phyloP scores from a whole-genome alignment of 2,329 filamentous ascomycete genomes.

The Geosmithia putterillii region DNA sequence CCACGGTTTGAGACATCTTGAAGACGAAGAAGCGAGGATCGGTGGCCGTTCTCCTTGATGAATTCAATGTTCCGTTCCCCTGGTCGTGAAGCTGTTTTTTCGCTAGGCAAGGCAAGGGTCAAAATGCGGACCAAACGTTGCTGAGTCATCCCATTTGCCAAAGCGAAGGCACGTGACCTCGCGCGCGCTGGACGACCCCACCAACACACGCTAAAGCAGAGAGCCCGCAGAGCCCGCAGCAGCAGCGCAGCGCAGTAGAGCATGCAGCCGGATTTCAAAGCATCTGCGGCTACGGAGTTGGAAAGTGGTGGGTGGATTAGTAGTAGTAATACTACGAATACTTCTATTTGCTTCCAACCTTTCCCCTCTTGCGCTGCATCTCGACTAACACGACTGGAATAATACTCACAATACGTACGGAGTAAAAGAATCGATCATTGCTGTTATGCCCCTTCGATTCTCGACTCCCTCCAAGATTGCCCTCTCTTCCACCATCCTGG shows the following conservation, averaged over 20 bases:
- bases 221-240: background rate
- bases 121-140: background rate
- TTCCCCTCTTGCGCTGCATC: background rate
- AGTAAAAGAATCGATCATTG: no score
- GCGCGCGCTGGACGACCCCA: background rate
- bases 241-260: no score
- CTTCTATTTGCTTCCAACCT: background rate
- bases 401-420: background rate
- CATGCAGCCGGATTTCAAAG: constrained; percentile 1
- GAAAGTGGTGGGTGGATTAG: no score
- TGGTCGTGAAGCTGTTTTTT: background rate
- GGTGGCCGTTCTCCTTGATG: background rate
- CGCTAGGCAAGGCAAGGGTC: background rate
- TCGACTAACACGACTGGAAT: background rate
- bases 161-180: constrained; percentile 1
- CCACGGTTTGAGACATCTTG: constrained; percentile 69
- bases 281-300: background rate
- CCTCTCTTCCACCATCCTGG: background rate
- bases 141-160: background rate
- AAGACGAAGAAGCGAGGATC: constrained; percentile 6
- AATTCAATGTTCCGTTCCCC: background rate
- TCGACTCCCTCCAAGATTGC: background rate
- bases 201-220: background rate
- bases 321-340: no score
- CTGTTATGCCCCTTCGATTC: background rate